A percentile compares a stretch with the other conserved stretches of the same genome.
Conservation (phyloP, 257 asterid species). For the Rauvolfia tetraphylla region DNA sequence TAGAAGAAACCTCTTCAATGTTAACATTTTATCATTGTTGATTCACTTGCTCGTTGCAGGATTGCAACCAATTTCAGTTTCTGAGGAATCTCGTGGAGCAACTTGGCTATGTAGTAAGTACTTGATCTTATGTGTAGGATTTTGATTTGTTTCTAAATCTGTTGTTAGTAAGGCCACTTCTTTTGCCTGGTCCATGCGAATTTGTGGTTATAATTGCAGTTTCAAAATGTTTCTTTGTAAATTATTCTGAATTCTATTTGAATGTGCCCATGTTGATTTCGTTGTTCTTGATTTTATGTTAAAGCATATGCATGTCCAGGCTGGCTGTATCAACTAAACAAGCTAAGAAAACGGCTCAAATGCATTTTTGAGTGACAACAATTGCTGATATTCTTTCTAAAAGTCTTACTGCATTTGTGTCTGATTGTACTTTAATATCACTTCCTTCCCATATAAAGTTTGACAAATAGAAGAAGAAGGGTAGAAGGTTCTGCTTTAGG, state of each 20-base stretch:
- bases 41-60: conserved; percentile 30
- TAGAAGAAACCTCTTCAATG: not conserved
- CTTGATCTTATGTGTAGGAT: not conserved
- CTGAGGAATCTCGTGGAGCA: conserved; percentile 27
- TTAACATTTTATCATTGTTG: conserved; percentile 15
- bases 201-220: not conserved
- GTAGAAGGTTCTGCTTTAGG: not conserved
- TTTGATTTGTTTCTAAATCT: not conserved
- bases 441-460: too few species aligned
- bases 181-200: not conserved
- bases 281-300: not conserved
- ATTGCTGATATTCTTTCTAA: not conserved
- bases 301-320: not conserved
- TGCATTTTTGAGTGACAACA: not conserved
- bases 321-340: not conserved
- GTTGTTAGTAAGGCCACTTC: not conserved
- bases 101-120: conserved; percentile 36
- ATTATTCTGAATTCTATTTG: not conserved
- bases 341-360: not conserved
- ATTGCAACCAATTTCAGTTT: conserved; percentile 31
- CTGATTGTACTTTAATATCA: not conserved
- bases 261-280: not conserved
- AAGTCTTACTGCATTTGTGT: not conserved
- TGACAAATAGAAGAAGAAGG: not conserved
- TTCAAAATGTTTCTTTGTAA: not conserved